These are phyloP conservation scores for Eucalyptus polybractea DNA, from an alignment of 345 rosid genomes.

Conservation along the genomic window DNA sequence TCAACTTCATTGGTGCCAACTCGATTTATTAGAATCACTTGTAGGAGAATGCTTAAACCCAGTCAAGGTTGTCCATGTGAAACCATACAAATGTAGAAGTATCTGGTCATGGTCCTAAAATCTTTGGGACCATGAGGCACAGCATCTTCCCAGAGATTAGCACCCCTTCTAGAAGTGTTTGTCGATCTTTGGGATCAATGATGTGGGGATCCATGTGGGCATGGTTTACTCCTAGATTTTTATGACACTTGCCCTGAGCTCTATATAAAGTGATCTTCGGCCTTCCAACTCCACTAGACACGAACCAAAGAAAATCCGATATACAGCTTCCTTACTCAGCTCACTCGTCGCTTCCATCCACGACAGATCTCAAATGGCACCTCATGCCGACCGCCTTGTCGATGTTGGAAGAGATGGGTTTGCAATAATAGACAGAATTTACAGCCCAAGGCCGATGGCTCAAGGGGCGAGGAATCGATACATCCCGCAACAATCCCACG, in stretches of 20 bases:
- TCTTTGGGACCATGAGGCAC: neutral
- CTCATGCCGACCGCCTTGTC: neutral
- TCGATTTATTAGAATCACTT: neutral
- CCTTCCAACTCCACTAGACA: neutral
- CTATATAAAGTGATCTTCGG: neutral
- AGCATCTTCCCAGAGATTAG: neutral
- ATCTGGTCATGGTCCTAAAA: neutral
- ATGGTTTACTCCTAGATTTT: neutral
- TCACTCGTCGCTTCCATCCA: neutral
- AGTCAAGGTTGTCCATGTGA: neutral
- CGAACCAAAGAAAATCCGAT: neutral
- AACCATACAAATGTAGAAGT: neutral
- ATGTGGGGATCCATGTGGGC: neutral
- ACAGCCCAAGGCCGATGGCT: neutral
- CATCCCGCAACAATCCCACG: neutral
- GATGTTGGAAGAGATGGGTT: neutral
- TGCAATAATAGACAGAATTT: neutral
- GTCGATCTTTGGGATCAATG: neutral
- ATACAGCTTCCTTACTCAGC: neutral
- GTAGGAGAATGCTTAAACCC: neutral
- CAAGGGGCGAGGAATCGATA: neutral
- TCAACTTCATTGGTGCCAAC: neutral
- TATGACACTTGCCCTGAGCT: neutral
- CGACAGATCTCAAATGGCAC: neutral
- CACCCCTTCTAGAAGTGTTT: neutral